phyloP scores from a whole-genome alignment of 2,329 filamentous ascomycete genomes.

The Fusarium chuoi region DNA sequence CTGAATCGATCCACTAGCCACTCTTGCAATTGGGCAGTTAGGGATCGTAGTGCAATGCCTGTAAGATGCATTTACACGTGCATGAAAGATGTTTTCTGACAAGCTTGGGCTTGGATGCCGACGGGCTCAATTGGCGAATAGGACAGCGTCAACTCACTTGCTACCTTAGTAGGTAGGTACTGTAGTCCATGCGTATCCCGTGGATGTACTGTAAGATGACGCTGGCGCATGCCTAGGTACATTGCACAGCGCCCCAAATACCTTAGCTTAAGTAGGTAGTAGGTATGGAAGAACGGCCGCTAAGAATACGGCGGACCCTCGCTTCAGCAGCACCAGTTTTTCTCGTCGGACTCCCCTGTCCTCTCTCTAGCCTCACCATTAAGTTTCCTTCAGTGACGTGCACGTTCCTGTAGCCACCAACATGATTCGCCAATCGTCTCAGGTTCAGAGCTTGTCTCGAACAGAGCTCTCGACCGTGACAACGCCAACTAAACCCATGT shows the following conservation, averaged over 20 bases:
- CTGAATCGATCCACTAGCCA: constrained; percentile 9
- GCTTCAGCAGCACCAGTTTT: constrained; percentile 6
- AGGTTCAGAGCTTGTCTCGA: constrained; percentile 29
- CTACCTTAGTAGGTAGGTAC: too few relatives aligned
- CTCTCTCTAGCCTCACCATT: constrained; percentile 1
- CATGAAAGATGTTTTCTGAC: background rate
- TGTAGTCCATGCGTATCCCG: background rate
- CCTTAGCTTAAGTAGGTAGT: background rate
- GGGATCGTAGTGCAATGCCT: background rate
- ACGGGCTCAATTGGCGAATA: background rate
- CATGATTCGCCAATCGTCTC: constrained; percentile 31
- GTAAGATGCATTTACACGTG: constrained; percentile 2
- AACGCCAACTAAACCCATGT: constrained; percentile 17
- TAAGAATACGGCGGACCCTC: constrained; percentile 23
- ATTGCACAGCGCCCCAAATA: background rate
- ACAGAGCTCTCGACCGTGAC: constrained; percentile 15
- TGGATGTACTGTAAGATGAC: background rate
- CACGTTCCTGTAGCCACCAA: constrained; percentile 23
- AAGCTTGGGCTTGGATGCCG: background rate
- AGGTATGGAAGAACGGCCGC: constrained; percentile 17
- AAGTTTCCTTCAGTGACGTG: constrained; percentile 28
- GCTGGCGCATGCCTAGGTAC: background rate
- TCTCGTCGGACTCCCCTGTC: background rate
- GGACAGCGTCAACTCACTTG: background rate
- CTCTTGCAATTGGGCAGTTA: background rate